Percentiles rank a stretch among this genome's conserved stretches.
Conservation (phyloP, 345 rosid genomes). For the Hevea brasiliensis region DNA sequence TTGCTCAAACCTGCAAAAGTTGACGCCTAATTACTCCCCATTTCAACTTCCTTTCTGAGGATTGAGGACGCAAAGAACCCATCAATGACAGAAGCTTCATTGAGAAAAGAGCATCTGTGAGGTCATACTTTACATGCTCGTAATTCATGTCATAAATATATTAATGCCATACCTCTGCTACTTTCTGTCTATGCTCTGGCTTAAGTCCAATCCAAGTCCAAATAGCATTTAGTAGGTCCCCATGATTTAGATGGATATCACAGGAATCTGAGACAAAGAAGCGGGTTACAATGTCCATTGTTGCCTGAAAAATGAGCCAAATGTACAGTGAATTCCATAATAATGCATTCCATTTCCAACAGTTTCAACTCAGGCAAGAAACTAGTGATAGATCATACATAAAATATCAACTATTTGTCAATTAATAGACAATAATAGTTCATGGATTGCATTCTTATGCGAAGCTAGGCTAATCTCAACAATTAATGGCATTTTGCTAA, state of each 20-base stretch:
- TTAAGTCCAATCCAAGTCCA: constrained; percentile 97
- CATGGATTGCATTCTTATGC: not conserved
- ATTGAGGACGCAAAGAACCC: constrained; percentile 87
- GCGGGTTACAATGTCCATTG: constrained; percentile 59
- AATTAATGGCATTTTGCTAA: not conserved
- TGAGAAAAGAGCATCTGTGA: constrained; percentile 30
- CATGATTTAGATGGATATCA: constrained; percentile 91
- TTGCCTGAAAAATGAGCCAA: constrained; percentile 49
- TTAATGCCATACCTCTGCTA: constrained; percentile 71
- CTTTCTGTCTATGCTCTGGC: constrained; percentile 78
- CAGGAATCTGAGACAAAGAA: constrained; percentile 65
- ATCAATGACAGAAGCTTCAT: constrained; percentile 88
- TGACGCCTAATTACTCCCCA: constrained; percentile 95
- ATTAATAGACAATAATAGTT: not conserved
- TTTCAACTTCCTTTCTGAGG: constrained; percentile 80
- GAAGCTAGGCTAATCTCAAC: not conserved
- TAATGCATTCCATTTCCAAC: not conserved
- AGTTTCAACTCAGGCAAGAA: not conserved
- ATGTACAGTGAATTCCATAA: not conserved
- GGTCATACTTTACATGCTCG: constrained; percentile 16
- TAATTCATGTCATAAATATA: constrained; percentile 10
- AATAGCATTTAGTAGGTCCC: constrained; percentile 80
- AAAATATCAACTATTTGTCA: constrained; percentile 1
- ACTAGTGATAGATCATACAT: not conserved
- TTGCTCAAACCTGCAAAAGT: constrained; percentile 76